phyloP scores from a whole-genome alignment of 73 alveolate genomes.

The Symbiodinium pilosum region DNA sequence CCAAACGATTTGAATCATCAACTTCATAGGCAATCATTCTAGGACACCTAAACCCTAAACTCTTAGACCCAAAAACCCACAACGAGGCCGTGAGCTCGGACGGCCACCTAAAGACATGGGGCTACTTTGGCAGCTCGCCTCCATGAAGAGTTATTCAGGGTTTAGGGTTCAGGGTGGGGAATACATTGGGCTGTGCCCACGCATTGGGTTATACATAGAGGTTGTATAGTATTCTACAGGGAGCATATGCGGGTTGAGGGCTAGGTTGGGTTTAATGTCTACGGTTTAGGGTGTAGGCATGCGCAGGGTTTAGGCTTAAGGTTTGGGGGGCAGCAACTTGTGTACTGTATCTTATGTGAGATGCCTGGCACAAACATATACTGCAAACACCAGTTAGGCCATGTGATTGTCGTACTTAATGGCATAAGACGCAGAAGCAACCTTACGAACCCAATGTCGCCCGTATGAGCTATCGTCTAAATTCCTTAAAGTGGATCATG shows the following conservation, averaged over 20 bases:
- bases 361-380: neutral
- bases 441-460: neutral
- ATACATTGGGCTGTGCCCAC: neutral
- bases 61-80: no score
- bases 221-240: neutral
- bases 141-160: neutral
- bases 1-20: no score
- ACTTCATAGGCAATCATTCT: no score
- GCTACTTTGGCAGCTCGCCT: neutral
- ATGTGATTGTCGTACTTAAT: neutral
- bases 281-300: neutral
- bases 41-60: no score
- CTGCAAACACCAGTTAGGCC: neutral
- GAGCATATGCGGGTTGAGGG: neutral
- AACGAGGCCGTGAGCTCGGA: neutral
- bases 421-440: neutral
- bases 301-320: neutral
- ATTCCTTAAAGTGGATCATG: no score
- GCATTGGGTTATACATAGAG: neutral
- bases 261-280: neutral
- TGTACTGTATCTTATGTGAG: neutral
- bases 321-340: neutral
- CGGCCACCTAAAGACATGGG: neutral
- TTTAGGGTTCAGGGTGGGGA: neutral
- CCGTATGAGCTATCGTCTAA: neutral